Percentiles rank a stretch among this genome's conserved stretches.
phyloP scores from a whole-genome alignment of 306 rosid genomes.

The Astragalus glycyphyllos region DNA sequence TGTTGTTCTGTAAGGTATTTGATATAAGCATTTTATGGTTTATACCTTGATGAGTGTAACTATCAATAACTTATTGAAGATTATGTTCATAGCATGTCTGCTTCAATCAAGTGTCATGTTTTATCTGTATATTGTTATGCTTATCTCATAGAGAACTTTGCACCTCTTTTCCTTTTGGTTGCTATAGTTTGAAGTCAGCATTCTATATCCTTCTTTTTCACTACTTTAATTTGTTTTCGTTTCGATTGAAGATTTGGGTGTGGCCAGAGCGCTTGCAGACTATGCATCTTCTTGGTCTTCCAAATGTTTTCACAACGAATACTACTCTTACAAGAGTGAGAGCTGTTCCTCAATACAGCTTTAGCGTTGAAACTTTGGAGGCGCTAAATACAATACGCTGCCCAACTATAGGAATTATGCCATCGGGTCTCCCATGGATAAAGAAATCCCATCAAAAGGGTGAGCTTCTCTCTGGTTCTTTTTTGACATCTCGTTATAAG shows the following conservation, averaged over 20 bases:
- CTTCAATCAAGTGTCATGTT: slow-evolving; percentile 14
- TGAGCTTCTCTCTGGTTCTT: slow-evolving; percentile 51
- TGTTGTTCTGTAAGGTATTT: not conserved
- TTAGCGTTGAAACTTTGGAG: slow-evolving; percentile 66
- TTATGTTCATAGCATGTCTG: not conserved
- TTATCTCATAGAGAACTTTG: slow-evolving; percentile 2
- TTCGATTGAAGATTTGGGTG: slow-evolving; percentile 68
- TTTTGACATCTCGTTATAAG: slow-evolving; percentile 51
- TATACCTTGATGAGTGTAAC: not conserved
- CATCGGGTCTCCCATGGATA: slow-evolving; percentile 82
- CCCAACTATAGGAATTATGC: slow-evolving; percentile 80
- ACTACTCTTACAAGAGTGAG: slow-evolving; percentile 74
- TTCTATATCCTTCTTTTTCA: slow-evolving; percentile 35
- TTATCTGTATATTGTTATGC: not conserved
- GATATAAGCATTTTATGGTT: slow-evolving; percentile 7
- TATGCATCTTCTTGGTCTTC: slow-evolving; percentile 76
- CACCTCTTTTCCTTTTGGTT: not conserved
- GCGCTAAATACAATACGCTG: slow-evolving; percentile 53
- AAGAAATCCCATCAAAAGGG: slow-evolving; percentile 44
- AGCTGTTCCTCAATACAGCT: slow-evolving; percentile 85
- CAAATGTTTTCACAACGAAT: slow-evolving; percentile 64
- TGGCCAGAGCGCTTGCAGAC: slow-evolving; percentile 86
- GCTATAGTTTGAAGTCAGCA: not conserved
- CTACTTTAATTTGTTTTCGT: slow-evolving; percentile 24
- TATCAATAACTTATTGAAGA: slow-evolving; percentile 3